A percentile compares a stretch with the other conserved stretches of the same genome.
Evolutionary conservation across 2,329 filamentous ascomycete genomes (phyloP).

Genomic region (Exophiala dermatitidis): DNA sequence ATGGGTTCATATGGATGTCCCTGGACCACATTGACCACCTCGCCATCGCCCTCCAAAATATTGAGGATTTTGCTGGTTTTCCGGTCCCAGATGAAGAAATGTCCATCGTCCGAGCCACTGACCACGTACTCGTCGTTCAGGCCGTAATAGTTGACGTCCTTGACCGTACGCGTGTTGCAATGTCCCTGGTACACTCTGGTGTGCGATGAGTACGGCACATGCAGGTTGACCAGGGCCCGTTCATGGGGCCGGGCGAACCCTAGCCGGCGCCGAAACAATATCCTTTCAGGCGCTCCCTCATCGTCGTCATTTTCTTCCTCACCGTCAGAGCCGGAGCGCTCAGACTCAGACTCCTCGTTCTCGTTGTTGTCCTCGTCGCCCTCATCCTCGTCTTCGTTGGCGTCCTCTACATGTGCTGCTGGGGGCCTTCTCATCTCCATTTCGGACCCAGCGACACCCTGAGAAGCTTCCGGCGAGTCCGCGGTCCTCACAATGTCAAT

Average conservation of each 20-base stretch:
- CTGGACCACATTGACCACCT: constrained; percentile 64
- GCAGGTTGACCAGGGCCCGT: constrained; percentile 46
- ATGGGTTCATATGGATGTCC: constrained; percentile 62
- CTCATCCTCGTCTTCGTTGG: constrained; percentile 27
- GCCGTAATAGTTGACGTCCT: constrained; percentile 63
- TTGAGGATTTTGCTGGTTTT: constrained; percentile 56
- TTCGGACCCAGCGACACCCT: constrained; percentile 1
- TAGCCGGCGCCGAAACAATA: constrained; percentile 42
- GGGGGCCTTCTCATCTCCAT: constrained; percentile 11
- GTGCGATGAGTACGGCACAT: constrained; percentile 51
- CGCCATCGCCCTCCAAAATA: constrained; percentile 59
- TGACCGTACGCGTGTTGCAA: constrained; percentile 61
- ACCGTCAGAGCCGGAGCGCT: constrained; percentile 13
- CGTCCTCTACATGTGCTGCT: constrained; percentile 21
- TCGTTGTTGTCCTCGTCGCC: constrained; percentile 15
- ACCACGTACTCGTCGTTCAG: constrained; percentile 62
- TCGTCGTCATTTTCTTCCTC: constrained; percentile 26
- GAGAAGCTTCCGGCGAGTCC: background rate
- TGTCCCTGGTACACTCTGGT: constrained; percentile 55
- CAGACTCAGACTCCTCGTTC: constrained; percentile 15
- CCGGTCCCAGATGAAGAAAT: constrained; percentile 63
- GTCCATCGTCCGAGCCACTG: constrained; percentile 58
- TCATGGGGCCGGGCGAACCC: constrained; percentile 43
- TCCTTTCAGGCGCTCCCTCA: constrained; percentile 26
- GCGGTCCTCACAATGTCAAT: constrained; percentile 29